Base-by-base conservation (phyloP, 441 rosid species). In the Adansonia gregorii region DNA sequence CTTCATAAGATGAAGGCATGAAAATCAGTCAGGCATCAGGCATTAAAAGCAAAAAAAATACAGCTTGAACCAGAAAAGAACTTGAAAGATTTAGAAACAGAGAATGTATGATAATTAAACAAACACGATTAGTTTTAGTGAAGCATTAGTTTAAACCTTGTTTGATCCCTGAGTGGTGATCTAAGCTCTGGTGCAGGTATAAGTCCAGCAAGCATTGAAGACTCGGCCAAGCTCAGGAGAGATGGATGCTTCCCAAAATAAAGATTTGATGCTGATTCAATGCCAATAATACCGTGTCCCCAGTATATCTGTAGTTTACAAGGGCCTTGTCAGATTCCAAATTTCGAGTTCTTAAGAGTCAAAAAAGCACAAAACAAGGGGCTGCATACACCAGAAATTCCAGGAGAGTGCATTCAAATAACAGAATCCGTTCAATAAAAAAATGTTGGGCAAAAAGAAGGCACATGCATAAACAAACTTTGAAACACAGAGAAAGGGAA, bases 261-360 rank as follows among this genome's bases (percentile, higher is more conserved):
- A 67, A 77, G 80, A 48, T 12, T 41, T 22, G 78, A 82, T 3
- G 78, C 82, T 39, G 85, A 82, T 76, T 84, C 83, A 67, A 82
- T 61, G 56, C 87, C 85, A 58, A 79, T 72, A 67, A 84, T 71
- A 51, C 83, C 85, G 73, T 79, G 83, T 56, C 85, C 87, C 83
- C 79, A 80, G 80, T 82, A 84, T 52, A 84, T 82, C 87, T 80
- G 82, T 70, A 67, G 65, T 7, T 41, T 55, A 19, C 19, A 74
- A 46, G 7, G 69, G 15, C 52, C 67, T 7, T 35, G 17, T 63
- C 54, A 72, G 66, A 39, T 35, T 65, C 19, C 67, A 49, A 31
- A 35, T 46, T 27, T 61, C 59, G 49, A 49, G 17, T 63, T 75
- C 35, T 14, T 11, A 31, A 46, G 55, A 59, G 24, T 61, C 22